Evolutionary conservation across 495 filamentous ascomycete species (phyloP).

Genomic region (Neurospora tetraspora): DNA sequence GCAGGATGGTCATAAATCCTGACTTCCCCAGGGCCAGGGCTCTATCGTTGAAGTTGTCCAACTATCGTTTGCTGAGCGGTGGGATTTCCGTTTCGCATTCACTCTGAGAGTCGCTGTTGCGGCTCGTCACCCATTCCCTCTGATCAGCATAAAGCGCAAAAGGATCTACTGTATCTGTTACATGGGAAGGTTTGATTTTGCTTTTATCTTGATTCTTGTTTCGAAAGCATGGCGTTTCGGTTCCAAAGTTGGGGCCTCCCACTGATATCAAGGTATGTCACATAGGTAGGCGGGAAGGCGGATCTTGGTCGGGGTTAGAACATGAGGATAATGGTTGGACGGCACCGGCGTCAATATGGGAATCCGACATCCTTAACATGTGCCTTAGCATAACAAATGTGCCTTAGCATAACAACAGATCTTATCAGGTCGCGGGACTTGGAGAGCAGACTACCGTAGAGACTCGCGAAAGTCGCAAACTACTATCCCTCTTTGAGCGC

Average conservation of each 20-base stretch:
- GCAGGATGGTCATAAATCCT: constrained; percentile 35
- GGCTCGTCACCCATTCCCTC: neutral
- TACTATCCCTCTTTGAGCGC: too few relatives aligned
- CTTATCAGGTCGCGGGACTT: neutral
- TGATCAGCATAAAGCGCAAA: neutral
- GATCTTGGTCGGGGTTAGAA: neutral
- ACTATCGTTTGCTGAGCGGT: constrained; percentile 34
- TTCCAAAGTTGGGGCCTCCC: neutral
- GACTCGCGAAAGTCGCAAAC: too few relatives aligned
- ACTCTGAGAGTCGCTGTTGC: neutral
- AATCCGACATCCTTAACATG: neutral
- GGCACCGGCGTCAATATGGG: neutral
- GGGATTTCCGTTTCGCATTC: constrained; percentile 22
- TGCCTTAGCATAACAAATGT: neutral
- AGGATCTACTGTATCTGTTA: neutral
- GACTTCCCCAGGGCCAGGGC: constrained; percentile 36
- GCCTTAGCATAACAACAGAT: neutral
- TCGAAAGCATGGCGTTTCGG: neutral
- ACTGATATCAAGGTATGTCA: neutral
- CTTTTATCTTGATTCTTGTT: neutral
- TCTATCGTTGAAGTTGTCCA: constrained; percentile 36
- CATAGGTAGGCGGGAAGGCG: neutral
- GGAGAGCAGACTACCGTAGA: neutral
- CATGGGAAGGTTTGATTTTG: neutral
- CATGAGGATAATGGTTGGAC: neutral